These are phyloP conservation scores for Boletus patriciae DNA, from an alignment of 768 basidiomycete species.

Conservation along the genomic window DNA sequence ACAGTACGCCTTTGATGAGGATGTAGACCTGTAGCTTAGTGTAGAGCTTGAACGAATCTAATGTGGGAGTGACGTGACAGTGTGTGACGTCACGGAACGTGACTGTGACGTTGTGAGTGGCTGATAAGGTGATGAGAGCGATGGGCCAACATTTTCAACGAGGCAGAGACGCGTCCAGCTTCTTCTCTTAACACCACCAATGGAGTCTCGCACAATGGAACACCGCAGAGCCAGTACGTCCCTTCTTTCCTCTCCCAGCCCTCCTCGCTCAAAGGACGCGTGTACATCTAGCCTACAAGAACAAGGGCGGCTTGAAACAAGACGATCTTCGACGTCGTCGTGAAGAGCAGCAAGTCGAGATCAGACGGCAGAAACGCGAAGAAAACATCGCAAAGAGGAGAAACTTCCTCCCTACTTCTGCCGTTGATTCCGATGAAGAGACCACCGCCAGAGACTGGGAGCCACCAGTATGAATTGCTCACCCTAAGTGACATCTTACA, in stretches of 20 bases:
- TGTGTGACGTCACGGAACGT: constrained; percentile 22
- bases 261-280: constrained; percentile 38
- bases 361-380: constrained; percentile 96
- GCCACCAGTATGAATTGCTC: constrained; percentile 54
- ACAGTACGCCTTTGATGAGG: constrained; percentile 77
- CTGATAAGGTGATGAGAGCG: constrained; percentile 25
- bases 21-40: constrained; percentile 26
- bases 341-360: constrained; percentile 99
- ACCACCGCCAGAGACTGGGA: constrained; percentile 69
- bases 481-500: constrained; percentile 7
- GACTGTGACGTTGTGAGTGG: constrained; percentile 18
- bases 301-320: constrained; percentile 83
- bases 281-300: constrained; percentile 74
- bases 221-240: constrained; percentile 68
- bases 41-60: neutral
- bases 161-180: constrained; percentile 14
- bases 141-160: constrained; percentile 10
- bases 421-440: constrained; percentile 91
- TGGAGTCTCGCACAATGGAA: constrained; percentile 72
- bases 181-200: constrained; percentile 18
- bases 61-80: constrained; percentile 6
- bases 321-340: constrained; percentile 95
- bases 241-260: constrained; percentile 5
- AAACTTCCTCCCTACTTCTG: constrained; percentile 78
- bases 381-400: constrained; percentile 98